phyloP scores from a whole-genome alignment of 1,284 basidiomycete species.

The Rhodotorula sp. region DNA sequence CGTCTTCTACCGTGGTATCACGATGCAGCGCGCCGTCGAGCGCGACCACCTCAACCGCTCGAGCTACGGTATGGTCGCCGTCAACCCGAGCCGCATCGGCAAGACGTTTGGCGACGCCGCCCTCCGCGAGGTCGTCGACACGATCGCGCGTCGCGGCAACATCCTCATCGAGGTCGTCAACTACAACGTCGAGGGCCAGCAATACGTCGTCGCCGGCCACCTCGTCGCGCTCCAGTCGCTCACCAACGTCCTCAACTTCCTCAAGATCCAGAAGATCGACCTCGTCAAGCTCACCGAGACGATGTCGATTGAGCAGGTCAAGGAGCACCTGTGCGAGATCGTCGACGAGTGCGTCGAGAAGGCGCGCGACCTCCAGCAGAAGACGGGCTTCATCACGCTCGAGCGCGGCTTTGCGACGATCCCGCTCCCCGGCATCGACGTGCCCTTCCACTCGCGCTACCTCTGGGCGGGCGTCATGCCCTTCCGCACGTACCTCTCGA shows the following conservation, averaged over 20 bases:
- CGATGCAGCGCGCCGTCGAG: conserved; percentile 97
- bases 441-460: conserved; percentile 98
- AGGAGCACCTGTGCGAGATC: conserved; percentile 88
- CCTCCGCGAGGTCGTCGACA: conserved; percentile 91
- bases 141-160: conserved; percentile 72
- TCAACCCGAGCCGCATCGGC: conserved; percentile 93
- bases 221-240: conserved; percentile 87
- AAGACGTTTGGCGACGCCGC: conserved; percentile 85
- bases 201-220: conserved; percentile 98
- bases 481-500: conserved; percentile 92
- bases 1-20: conserved; percentile 99
- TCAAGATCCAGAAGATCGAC: conserved; percentile 96
- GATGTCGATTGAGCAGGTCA: conserved; percentile 81
- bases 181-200: conserved; percentile 92
- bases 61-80: conserved; percentile 98
- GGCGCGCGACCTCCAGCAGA: conserved; percentile 71
- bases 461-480: conserved; percentile 98
- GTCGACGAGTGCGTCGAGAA: conserved; percentile 77
- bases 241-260: conserved; percentile 86
- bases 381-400: conserved; percentile 86
- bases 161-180: conserved; percentile 94
- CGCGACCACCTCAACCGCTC: conserved; percentile 88
- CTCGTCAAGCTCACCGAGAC: conserved; percentile 86
- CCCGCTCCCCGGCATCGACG: conserved; percentile 94
- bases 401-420: conserved; percentile 91